Percentiles rank a stretch among this genome's conserved stretches.
These are phyloP conservation scores for Tympanopsis confertula DNA, from an alignment of 2,329 filamentous ascomycete species.

Conservation along the genomic window DNA sequence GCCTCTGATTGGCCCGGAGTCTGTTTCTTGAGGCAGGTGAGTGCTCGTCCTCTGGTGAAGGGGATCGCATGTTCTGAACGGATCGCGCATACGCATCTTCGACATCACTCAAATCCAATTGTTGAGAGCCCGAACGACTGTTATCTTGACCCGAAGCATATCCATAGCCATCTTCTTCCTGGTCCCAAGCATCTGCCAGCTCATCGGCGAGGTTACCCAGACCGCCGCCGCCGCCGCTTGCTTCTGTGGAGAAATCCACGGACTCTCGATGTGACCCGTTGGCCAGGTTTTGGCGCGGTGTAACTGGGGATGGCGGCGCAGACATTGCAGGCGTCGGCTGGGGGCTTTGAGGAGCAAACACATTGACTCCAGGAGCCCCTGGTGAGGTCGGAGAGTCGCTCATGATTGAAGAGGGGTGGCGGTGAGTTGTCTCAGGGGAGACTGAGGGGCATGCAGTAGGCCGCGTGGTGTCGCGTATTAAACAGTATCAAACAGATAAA, in stretches of 20 bases:
- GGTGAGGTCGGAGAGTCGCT: background rate
- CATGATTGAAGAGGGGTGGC: background rate
- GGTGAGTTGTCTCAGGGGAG: background rate
- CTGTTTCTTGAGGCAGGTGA: slow-evolving; percentile 15
- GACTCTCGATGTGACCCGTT: slow-evolving; percentile 21
- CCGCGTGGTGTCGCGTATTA: background rate
- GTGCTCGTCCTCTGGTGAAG: too few species aligned
- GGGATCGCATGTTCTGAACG: too few species aligned
- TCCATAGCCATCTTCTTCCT: slow-evolving; percentile 33
- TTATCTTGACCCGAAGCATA: slow-evolving; percentile 21
- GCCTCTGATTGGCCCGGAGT: slow-evolving; percentile 19
- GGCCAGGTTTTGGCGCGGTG: background rate
- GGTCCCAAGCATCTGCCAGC: slow-evolving; percentile 45
- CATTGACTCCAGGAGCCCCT: background rate
- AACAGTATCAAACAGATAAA: background rate
- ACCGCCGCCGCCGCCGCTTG: slow-evolving; percentile 27
- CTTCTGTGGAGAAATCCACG: slow-evolving; percentile 19
- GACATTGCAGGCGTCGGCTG: background rate
- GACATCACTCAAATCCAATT: slow-evolving; percentile 14
- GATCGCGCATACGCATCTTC: slow-evolving; percentile 15
- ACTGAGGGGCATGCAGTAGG: background rate
- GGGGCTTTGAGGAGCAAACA: background rate
- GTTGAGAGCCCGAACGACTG: slow-evolving; percentile 14
- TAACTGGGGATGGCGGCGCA: background rate
- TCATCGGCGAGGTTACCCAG: slow-evolving; percentile 53